phyloP scores from a whole-genome alignment of 331 rosid species.

The Malus hybrid region DNA sequence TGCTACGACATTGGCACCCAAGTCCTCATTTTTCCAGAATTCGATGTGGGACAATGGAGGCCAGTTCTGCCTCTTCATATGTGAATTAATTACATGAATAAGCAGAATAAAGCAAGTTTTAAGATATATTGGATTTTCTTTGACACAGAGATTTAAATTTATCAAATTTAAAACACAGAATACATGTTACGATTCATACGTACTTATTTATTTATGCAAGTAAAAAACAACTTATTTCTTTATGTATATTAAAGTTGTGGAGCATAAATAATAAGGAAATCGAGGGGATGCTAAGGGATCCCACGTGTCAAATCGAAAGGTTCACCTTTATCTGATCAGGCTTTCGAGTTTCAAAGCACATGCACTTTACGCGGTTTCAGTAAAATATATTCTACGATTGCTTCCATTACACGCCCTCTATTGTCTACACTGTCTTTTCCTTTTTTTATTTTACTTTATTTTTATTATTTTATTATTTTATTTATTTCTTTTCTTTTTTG shows the following conservation, averaged over 20 bases:
- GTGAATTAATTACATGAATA: too few species aligned
- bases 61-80: not conserved
- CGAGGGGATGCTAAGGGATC: not conserved
- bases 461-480: not conserved
- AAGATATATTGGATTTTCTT: too few species aligned
- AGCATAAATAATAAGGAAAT: too few species aligned
- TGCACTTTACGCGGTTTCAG: constrained; percentile 73
- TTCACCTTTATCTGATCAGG: not conserved
- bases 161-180: too few species aligned
- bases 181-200: too few species aligned
- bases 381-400: constrained; percentile 10
- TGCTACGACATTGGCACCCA: not conserved
- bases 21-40: not conserved
- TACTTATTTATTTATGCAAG: too few species aligned
- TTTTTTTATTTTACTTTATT: not conserved
- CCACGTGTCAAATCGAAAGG: constrained; percentile 28
- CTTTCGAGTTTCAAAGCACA: constrained; percentile 30
- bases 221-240: too few species aligned
- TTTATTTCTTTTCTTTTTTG: not conserved
- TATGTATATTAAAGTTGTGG: not conserved
- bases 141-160: too few species aligned
- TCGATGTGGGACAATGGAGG: not conserved
- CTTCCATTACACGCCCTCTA: constrained; percentile 46
- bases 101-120: not conserved
- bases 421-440: not conserved